These are phyloP conservation scores for Cryphonectria japonica DNA, from an alignment of 2,329 filamentous ascomycete species.

Conservation along the genomic window DNA sequence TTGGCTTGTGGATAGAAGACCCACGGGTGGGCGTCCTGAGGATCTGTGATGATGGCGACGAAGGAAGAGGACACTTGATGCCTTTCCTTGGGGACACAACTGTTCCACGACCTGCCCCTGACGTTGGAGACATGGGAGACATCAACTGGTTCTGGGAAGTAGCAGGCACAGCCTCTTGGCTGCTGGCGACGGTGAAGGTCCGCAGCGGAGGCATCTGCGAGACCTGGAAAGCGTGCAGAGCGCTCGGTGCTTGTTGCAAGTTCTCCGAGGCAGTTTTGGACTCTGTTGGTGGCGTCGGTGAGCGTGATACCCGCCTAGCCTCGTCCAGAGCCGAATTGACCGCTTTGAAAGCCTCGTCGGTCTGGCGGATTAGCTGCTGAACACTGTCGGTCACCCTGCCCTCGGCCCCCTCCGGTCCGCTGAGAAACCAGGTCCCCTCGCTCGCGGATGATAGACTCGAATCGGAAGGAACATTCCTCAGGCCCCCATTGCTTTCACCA, in stretches of 20 bases:
- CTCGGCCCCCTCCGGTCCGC: conserved; percentile 8
- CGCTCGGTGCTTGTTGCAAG: conserved; percentile 23
- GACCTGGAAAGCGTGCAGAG: conserved; percentile 15
- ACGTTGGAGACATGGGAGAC: conserved; percentile 24
- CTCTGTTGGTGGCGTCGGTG: conserved; percentile 18
- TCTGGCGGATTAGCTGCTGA: conserved; percentile 52
- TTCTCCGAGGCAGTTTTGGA: conserved; percentile 7
- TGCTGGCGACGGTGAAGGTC: conserved; percentile 11
- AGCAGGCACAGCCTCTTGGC: background rate
- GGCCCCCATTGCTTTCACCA: background rate
- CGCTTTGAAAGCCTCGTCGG: conserved; percentile 54
- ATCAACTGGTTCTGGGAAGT: conserved; percentile 8
- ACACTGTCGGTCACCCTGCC: conserved; percentile 43
- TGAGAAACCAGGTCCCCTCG: conserved; percentile 20
- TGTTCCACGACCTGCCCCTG: conserved; percentile 20
- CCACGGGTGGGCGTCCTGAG: conserved; percentile 21
- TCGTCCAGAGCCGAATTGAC: conserved; percentile 48
- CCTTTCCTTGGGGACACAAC: conserved; percentile 20
- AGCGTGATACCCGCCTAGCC: conserved; percentile 38
- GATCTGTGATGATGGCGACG: conserved; percentile 18
- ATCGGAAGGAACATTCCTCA: conserved; percentile 15
- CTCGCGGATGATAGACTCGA: conserved; percentile 9
- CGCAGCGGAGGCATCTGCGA: conserved; percentile 14
- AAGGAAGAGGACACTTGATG: conserved; percentile 9
- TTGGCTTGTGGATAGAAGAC: conserved; percentile 25